Evolutionary conservation across 441 rosid species (phyloP).

Genomic region (Brassica hybrid): DNA sequence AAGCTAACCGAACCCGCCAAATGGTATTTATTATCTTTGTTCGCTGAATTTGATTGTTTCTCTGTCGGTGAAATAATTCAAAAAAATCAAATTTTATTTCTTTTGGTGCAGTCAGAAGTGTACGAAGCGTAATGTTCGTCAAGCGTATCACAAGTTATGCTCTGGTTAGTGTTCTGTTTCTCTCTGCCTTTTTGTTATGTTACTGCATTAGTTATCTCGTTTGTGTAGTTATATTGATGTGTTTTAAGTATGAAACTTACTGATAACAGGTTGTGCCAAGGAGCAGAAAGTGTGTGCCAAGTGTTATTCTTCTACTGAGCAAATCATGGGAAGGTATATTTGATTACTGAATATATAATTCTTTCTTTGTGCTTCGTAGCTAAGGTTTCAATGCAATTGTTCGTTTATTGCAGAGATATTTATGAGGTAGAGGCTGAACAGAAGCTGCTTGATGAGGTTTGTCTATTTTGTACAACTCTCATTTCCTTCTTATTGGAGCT

Average conservation of each 20-base stretch:
- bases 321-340: slow-evolving; percentile 72
- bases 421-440: slow-evolving; percentile 86
- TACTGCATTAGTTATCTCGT: background rate
- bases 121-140: slow-evolving; percentile 86
- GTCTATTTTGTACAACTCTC: slow-evolving; percentile 20
- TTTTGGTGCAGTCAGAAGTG: slow-evolving; percentile 66
- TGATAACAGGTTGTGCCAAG: slow-evolving; percentile 79
- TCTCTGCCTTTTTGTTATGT: slow-evolving; percentile 17
- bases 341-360: background rate
- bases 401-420: slow-evolving; percentile 55
- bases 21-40: slow-evolving; percentile 49
- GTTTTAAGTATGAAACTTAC: slow-evolving; percentile 6
- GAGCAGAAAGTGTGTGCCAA: slow-evolving; percentile 87
- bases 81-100: background rate
- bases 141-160: slow-evolving; percentile 88
- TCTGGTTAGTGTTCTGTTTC: slow-evolving; percentile 57
- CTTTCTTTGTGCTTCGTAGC: background rate
- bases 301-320: slow-evolving; percentile 65
- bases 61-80: background rate
- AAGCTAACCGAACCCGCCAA: slow-evolving; percentile 76
- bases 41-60: slow-evolving; percentile 3
- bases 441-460: slow-evolving; percentile 77
- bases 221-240: background rate
- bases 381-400: slow-evolving; percentile 5
- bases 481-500: background rate